Evolutionary conservation across 352 stramenopile genomes (phyloP), one percentile per base, ranked within the genome.

Genomic region (Phytophthora meadii): DNA sequence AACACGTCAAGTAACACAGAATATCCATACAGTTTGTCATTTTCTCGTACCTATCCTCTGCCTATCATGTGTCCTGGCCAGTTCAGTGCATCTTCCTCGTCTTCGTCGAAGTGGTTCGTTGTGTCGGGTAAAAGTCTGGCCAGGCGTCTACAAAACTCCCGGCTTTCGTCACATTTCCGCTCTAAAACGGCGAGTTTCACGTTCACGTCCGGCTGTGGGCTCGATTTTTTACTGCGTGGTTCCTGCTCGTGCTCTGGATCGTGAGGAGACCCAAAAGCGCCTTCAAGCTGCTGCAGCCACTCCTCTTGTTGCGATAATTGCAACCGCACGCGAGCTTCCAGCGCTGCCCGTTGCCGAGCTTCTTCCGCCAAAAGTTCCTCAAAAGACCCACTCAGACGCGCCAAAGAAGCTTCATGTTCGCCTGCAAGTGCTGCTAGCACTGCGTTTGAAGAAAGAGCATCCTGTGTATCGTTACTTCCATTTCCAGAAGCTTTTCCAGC

Each of bases 221-320:
- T 48, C 5, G 30, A 54, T 32, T 40, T 41, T 17, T 66, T 73
- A 25, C 40, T 28, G 11, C 45, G 58, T 14, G 46, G 34, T 5
- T 74, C 55, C 28, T 65, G 65, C 15, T 70, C 56, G 12, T 65
- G 63, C 17, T 74, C 52, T 15, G 69, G 60, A 53, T 85, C 77
- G 41, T 90, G 76, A 61, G 74, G 74, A 28, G 76, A 85, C 3
- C 77, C 76, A 54, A 88, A 86, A 5, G 85, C 82, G 28, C 81
- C 80, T 63, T 94, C 85, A 3, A 94, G 72, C 56, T 94, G 86
- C 54, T 91, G 86, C 8, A 94, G 54, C 86, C 86, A 93, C 59
- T 94, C 84, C 44, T 92, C 86, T 17, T 92, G 83, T 32, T 92
- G 81, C 3, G 70, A 69, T 4, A 90, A 72, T 12, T 87, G 82